Evolutionary conservation across 345 rosid species (phyloP).

Genomic region (Xanthoceras sorbifolium): DNA sequence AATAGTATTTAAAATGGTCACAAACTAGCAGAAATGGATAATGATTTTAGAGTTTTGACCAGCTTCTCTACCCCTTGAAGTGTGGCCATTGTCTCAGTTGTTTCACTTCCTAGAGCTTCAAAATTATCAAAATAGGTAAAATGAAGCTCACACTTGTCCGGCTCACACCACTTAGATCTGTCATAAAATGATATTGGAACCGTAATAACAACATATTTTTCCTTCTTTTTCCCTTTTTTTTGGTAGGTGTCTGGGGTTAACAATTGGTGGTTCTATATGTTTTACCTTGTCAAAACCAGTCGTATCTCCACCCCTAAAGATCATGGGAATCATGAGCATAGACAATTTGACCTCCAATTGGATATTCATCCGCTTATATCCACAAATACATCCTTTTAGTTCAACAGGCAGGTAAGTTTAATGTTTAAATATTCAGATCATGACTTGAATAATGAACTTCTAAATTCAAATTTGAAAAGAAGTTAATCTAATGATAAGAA

Average conservation of each 20-base stretch:
- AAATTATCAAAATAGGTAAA: neutral
- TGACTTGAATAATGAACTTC: neutral
- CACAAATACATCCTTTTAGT: neutral
- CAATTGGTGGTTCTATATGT: neutral
- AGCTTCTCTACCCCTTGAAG: neutral
- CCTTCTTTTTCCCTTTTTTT: neutral
- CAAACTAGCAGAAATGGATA: neutral
- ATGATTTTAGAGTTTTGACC: neutral
- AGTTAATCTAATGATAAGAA: neutral
- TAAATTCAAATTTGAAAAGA: neutral
- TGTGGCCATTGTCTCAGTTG: neutral
- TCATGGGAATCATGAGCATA: neutral
- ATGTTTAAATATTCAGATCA: neutral
- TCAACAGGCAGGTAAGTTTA: neutral
- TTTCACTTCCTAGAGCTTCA: neutral
- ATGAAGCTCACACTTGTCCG: neutral
- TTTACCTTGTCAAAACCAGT: neutral
- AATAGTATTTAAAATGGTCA: neutral
- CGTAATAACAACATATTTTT: neutral
- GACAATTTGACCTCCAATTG: neutral
- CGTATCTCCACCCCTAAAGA: neutral
- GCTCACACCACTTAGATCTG: neutral
- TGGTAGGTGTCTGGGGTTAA: neutral
- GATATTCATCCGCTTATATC: neutral
- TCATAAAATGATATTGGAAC: neutral